Evolutionary conservation across 805 yeast genomes (phyloP).

Genomic region (Hyphopichia homilentoma): DNA sequence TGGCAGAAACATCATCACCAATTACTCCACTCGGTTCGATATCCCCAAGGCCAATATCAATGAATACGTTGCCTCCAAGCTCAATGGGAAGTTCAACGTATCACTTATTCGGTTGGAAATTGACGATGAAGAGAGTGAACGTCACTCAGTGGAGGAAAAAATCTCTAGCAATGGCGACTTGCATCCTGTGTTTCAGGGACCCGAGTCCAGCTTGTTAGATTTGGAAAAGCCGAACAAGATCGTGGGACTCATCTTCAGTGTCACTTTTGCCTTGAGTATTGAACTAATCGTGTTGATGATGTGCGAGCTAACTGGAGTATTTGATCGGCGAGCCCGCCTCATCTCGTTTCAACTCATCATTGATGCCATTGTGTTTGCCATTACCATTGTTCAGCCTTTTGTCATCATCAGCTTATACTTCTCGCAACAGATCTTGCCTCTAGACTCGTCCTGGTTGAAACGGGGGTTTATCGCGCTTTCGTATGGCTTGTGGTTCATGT

Average conservation of each 20-base stretch:
- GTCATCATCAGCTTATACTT: constrained; percentile 28
- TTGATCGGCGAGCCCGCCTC: constrained; percentile 20
- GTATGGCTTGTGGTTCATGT: constrained; percentile 28
- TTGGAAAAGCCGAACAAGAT: constrained; percentile 8
- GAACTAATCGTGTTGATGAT: constrained; percentile 31
- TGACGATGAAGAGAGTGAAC: constrained; percentile 9
- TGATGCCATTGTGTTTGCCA: constrained; percentile 32
- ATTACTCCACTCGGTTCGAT: constrained; percentile 15
- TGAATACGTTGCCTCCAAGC: constrained; percentile 10
- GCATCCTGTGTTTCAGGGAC: too few species aligned
- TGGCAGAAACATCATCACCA: constrained; percentile 21
- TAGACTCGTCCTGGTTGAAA: constrained; percentile 2
- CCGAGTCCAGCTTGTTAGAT: too few species aligned
- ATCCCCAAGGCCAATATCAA: constrained; percentile 23
- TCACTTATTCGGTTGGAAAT: constrained; percentile 14
- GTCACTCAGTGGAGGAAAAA: background rate
- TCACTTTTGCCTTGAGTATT: constrained; percentile 26
- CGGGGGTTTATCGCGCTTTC: constrained; percentile 4
- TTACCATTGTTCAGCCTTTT: constrained; percentile 44
- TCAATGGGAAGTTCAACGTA: constrained; percentile 13
- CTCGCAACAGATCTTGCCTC: constrained; percentile 23
- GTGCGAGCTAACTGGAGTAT: constrained; percentile 29
- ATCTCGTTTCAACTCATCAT: constrained; percentile 38
- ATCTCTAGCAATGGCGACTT: background rate
- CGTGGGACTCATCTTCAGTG: constrained; percentile 26